These are phyloP conservation scores for Zygnema circumcarinatum DNA, from an alignment of 139 green algal genomes.

Conservation along the genomic window DNA sequence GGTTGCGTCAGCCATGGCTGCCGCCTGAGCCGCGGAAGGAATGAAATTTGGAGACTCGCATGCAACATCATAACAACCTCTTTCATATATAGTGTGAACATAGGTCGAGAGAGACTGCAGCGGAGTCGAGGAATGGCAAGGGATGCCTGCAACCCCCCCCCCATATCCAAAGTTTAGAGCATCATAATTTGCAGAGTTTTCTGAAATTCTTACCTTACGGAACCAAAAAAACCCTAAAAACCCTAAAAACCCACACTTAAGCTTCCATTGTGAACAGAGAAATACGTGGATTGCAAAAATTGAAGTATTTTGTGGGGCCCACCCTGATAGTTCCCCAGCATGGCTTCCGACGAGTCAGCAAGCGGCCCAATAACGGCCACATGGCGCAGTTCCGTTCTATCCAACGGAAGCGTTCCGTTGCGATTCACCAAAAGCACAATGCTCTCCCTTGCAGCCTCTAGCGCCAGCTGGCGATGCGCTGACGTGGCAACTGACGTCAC, in stretches of 20 bases:
- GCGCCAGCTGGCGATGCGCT: slow-evolving; percentile 8
- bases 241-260: too few species aligned
- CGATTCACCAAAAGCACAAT: slow-evolving; percentile 47
- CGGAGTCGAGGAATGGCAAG: not conserved
- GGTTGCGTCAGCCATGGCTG: slow-evolving; percentile 10
- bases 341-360: not conserved
- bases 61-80: slow-evolving; percentile 9
- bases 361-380: slow-evolving; percentile 34
- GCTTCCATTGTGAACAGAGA: too few species aligned
- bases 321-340: slow-evolving; percentile 42
- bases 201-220: too few species aligned
- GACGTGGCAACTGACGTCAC: not conserved
- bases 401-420: not conserved
- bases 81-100: not conserved
- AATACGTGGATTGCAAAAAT: too few species aligned
- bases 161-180: not conserved
- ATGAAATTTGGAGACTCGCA: not conserved
- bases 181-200: not conserved
- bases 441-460: slow-evolving; percentile 22
- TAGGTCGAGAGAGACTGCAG: not conserved
- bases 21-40: not conserved
- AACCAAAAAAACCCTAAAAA: too few species aligned
- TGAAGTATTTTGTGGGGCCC: too few species aligned
- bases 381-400: not conserved
- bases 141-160: not conserved